Conservation (phyloP, 768 basidiomycete genomes). For the Polyporus arcularius region DNA sequence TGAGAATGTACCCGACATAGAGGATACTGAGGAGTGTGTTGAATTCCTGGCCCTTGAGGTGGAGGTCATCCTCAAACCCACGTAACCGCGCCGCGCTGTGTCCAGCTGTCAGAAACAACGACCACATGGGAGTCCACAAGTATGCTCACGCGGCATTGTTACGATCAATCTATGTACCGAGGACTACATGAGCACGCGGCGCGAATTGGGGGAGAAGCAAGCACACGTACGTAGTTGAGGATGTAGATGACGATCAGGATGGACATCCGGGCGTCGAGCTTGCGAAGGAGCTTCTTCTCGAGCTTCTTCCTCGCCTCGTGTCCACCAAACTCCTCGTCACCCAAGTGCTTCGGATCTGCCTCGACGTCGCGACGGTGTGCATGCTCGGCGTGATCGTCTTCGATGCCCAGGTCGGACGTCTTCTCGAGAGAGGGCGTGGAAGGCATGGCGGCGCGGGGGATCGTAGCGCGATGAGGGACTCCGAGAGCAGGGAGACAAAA, state of each 20-base stretch:
- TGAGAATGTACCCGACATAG: conserved; percentile 73
- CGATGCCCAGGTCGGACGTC: conserved; percentile 15
- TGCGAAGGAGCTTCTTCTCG: conserved; percentile 45
- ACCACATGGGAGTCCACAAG: background rate
- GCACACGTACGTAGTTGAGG: conserved; percentile 44
- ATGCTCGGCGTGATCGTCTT: conserved; percentile 1
- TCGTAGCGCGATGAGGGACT: conserved; percentile 2
- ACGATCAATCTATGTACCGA: conserved; percentile 55
- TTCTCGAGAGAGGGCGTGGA: conserved; percentile 20
- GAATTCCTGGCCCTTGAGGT: conserved; percentile 62
- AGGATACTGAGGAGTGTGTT: conserved; percentile 67
- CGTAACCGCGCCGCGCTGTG: conserved; percentile 68
- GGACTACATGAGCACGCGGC: background rate
- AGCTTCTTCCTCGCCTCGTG: conserved; percentile 38
- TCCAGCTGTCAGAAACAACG: background rate
- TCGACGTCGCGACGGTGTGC: conserved; percentile 10
- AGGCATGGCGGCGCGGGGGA: conserved; percentile 11
- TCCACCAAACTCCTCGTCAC: conserved; percentile 39
- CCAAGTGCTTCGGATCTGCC: conserved; percentile 14
- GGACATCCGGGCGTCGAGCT: conserved; percentile 44
- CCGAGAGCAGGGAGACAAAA: conserved; percentile 10
- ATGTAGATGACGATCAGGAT: conserved; percentile 49
- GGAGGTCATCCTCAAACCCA: conserved; percentile 70
- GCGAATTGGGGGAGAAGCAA: background rate
- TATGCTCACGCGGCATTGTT: conserved; percentile 64